Evolutionary conservation across 1,284 basidiomycete species (phyloP).

Genomic region (Exsudoporus floridanus): DNA sequence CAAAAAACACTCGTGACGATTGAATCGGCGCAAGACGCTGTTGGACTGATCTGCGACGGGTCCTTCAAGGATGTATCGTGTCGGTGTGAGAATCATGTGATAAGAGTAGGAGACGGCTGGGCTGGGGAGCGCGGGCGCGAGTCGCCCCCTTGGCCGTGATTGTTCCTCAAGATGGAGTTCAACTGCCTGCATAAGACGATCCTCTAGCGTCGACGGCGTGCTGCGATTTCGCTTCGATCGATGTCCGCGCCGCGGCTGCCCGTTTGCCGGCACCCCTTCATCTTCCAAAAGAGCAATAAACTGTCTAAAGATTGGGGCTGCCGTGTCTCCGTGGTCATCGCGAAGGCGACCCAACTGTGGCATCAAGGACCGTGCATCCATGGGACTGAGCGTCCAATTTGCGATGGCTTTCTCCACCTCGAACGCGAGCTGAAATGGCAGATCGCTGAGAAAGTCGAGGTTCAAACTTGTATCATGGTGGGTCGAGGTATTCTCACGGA

Average conservation of each 20-base stretch:
- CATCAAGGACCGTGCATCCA: slow-evolving; percentile 25
- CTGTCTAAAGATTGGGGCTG: slow-evolving; percentile 33
- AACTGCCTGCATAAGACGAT: slow-evolving; percentile 23
- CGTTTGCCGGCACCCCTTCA: not conserved
- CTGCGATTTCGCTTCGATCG: not conserved
- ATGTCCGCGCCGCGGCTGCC: not conserved
- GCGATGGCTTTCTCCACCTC: slow-evolving; percentile 40
- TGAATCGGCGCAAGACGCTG: slow-evolving; percentile 53
- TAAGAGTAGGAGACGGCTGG: slow-evolving; percentile 35
- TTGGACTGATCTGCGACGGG: slow-evolving; percentile 62
- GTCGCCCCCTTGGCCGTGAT: slow-evolving; percentile 22
- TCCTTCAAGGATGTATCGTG: slow-evolving; percentile 47
- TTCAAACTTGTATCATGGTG: not conserved
- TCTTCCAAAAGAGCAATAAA: slow-evolving; percentile 31
- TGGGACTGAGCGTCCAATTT: slow-evolving; percentile 28
- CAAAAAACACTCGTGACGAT: slow-evolving; percentile 53
- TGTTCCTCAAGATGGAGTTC: slow-evolving; percentile 29
- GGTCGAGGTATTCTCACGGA: slow-evolving; percentile 15
- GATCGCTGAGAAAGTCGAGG: slow-evolving; percentile 26
- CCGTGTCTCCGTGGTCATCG: slow-evolving; percentile 11
- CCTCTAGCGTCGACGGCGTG: slow-evolving; percentile 14
- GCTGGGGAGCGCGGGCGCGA: slow-evolving; percentile 20
- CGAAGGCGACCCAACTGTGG: slow-evolving; percentile 24
- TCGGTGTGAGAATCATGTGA: slow-evolving; percentile 55
- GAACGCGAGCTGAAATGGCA: slow-evolving; percentile 41